Evolutionary conservation across 2,329 filamentous ascomycete species (phyloP).

Genomic region (Diaporthe longicolla): DNA sequence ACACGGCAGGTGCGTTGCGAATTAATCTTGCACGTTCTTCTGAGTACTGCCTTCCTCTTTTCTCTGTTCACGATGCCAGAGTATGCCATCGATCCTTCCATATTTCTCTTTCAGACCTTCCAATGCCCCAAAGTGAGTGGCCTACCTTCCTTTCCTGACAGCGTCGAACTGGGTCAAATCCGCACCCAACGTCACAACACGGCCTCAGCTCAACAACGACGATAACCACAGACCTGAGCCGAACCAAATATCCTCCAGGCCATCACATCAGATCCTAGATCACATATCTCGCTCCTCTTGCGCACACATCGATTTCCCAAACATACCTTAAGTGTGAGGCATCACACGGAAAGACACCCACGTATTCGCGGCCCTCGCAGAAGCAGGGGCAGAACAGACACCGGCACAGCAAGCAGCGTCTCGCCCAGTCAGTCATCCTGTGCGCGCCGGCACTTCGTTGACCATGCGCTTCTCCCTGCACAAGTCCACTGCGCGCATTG

Average conservation of each 20-base stretch:
- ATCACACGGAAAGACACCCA: not conserved
- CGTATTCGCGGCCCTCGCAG: not conserved
- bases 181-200: not conserved
- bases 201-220: not conserved
- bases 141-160: not conserved
- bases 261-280: constrained; percentile 9
- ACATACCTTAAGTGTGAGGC: constrained; percentile 1
- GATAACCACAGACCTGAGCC: constrained; percentile 2
- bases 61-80: not conserved
- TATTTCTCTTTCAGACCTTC: not conserved
- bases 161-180: not conserved
- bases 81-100: constrained; percentile 24
- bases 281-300: not conserved
- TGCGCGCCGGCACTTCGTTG: not conserved
- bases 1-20: constrained; percentile 16
- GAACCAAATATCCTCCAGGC: not conserved
- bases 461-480: constrained; percentile 38
- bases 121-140: not conserved
- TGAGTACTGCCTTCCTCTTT: not conserved
- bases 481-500: constrained; percentile 26
- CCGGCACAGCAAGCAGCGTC: not conserved
- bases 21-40: not conserved
- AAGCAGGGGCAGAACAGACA: too few species aligned
- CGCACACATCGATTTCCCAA: not conserved
- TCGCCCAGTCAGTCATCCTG: not conserved